phyloP scores from a whole-genome alignment of 306 rosid species.

The Ormosia emarginata region DNA sequence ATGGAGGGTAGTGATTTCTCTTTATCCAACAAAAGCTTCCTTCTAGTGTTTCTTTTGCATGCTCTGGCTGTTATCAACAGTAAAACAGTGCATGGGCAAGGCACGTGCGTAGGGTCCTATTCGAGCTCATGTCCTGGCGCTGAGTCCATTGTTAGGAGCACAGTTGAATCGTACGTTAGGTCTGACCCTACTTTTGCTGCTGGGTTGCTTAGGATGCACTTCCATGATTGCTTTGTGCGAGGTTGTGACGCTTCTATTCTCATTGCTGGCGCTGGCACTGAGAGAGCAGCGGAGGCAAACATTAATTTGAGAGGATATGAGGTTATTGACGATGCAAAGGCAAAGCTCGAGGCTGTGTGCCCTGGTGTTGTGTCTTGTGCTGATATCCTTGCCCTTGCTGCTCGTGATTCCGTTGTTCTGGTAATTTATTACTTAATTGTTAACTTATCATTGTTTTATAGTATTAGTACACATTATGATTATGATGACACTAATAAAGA shows the following conservation, averaged over 20 bases:
- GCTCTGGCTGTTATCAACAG: neutral
- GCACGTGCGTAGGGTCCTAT: constrained; percentile 14
- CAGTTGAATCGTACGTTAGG: neutral
- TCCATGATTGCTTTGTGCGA: constrained; percentile 21
- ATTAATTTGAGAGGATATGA: neutral
- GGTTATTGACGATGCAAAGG: constrained; percentile 23
- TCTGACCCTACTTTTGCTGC: neutral
- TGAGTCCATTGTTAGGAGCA: constrained; percentile 19
- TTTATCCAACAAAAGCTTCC: neutral
- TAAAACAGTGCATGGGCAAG: neutral
- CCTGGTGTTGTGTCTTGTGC: constrained; percentile 23
- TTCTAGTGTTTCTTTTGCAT: neutral
- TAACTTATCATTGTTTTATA: no score
- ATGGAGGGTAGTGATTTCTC: neutral
- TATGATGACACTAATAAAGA: no score
- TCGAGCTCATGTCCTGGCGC: neutral
- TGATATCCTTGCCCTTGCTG: constrained; percentile 23
- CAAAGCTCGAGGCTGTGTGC: constrained; percentile 1
- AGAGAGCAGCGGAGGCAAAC: neutral
- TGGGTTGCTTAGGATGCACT: constrained; percentile 17
- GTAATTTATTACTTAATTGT: neutral
- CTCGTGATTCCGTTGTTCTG: constrained; percentile 18
- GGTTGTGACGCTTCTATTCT: constrained; percentile 28
- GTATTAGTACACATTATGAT: no score
- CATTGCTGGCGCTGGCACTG: neutral